These are phyloP conservation scores for Trichomonas gallinae DNA, from an alignment of 208 protist species.

Conservation along the genomic window DNA sequence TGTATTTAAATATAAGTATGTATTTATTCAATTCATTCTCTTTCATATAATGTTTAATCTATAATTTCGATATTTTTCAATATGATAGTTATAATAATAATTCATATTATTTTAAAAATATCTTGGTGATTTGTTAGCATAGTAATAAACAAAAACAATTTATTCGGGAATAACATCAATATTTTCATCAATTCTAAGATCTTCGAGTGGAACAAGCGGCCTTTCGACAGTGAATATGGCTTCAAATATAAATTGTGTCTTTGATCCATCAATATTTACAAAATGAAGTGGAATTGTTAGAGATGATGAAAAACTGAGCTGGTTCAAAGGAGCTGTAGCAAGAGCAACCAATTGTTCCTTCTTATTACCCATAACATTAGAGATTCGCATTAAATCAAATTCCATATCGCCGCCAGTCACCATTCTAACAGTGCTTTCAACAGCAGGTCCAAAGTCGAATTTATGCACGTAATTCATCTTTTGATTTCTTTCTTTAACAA, in stretches of 20 bases:
- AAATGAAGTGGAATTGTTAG: neutral
- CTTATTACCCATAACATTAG: neutral
- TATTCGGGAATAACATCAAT: slow-evolving; percentile 4
- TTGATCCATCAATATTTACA: neutral
- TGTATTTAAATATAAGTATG: too few species aligned
- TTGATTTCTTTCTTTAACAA: neutral
- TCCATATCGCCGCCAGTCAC: neutral
- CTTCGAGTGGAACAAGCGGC: neutral
- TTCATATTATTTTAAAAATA: too few species aligned
- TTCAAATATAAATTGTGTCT: neutral
- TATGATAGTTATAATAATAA: too few species aligned
- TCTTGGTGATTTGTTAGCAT: too few species aligned
- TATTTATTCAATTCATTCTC: too few species aligned
- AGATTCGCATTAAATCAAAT: neutral
- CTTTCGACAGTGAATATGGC: neutral
- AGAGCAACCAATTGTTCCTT: neutral
- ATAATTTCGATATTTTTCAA: too few species aligned
- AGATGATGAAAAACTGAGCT: neutral
- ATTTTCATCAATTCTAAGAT: neutral
- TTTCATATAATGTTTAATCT: too few species aligned
- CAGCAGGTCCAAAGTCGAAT: neutral
- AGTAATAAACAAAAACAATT: neutral
- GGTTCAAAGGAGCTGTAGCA: neutral
- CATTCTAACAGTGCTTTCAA: neutral
- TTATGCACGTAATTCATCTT: neutral